phyloP scores from a whole-genome alignment of 2,329 filamentous ascomycete species.

The Penicillium capsulatum region DNA sequence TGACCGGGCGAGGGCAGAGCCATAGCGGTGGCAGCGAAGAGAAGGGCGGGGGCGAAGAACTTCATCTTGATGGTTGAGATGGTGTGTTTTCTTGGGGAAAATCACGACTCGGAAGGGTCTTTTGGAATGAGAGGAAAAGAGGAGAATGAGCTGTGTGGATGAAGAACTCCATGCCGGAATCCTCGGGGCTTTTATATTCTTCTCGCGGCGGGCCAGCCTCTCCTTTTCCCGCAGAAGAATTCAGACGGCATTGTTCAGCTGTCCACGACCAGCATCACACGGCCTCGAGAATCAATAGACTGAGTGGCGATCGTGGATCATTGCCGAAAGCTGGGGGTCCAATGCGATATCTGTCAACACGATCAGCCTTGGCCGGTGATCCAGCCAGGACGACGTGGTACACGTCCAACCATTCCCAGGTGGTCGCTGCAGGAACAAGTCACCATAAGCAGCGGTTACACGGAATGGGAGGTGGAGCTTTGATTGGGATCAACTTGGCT shows the following conservation, averaged over 20 bases:
- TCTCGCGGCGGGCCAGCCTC: background rate
- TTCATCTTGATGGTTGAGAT: constrained; percentile 23
- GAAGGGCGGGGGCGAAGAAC: constrained; percentile 24
- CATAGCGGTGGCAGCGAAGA: constrained; percentile 24
- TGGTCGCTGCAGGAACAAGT: constrained; percentile 4
- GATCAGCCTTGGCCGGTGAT: background rate
- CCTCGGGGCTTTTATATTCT: constrained; percentile 17
- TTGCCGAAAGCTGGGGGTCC: background rate
- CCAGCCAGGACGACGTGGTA: background rate
- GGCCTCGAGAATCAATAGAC: constrained; percentile 2
- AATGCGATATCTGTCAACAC: background rate
- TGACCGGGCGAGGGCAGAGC: constrained; percentile 16
- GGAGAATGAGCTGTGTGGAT: constrained; percentile 5
- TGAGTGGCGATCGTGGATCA: constrained; percentile 2
- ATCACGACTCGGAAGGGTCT: too few species aligned
- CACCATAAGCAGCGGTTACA: background rate
- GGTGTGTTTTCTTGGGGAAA: background rate
- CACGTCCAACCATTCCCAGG: background rate
- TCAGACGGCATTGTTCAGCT: background rate
- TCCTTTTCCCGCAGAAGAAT: background rate
- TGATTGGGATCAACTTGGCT: constrained; percentile 1
- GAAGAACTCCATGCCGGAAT: constrained; percentile 1
- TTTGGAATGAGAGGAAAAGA: background rate
- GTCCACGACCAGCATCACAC: background rate
- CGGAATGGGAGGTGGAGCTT: constrained; percentile 1